These are phyloP conservation scores for Gossypium longicalyx DNA, from an alignment of 345 rosid species.

Conservation along the genomic window DNA sequence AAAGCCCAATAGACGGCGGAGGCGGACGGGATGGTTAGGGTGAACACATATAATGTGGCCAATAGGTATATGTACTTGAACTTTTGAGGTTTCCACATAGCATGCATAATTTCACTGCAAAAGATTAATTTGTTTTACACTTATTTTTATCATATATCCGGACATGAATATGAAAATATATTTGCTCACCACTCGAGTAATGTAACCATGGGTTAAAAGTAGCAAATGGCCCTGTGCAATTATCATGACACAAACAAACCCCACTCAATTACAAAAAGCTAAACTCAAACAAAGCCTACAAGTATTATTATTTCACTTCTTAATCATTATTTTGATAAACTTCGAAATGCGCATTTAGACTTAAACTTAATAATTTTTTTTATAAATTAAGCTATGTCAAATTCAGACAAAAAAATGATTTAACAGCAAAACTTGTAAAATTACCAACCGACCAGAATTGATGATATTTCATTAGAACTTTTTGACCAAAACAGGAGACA, in stretches of 20 bases:
- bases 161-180: not conserved
- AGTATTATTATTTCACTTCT: no score
- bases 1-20: constrained; percentile 78
- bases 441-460: not conserved
- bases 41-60: constrained; percentile 76
- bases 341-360: no score
- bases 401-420: not conserved
- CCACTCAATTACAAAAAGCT: not conserved
- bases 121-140: constrained; percentile 2
- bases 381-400: no score
- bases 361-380: no score
- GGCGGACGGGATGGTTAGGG: constrained; percentile 76
- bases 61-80: constrained; percentile 76
- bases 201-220: not conserved
- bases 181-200: not conserved
- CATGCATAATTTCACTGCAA: constrained; percentile 79
- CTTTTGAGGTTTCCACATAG: constrained; percentile 84
- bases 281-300: no score
- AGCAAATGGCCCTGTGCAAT: constrained; percentile 11
- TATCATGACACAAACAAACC: not conserved
- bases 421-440: not conserved
- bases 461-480: not conserved
- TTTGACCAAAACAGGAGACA: constrained; percentile 9
- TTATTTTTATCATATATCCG: not conserved
- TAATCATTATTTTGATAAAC: no score